phyloP scores from a whole-genome alignment of 495 filamentous ascomycete genomes.

The Xylona heveae region DNA sequence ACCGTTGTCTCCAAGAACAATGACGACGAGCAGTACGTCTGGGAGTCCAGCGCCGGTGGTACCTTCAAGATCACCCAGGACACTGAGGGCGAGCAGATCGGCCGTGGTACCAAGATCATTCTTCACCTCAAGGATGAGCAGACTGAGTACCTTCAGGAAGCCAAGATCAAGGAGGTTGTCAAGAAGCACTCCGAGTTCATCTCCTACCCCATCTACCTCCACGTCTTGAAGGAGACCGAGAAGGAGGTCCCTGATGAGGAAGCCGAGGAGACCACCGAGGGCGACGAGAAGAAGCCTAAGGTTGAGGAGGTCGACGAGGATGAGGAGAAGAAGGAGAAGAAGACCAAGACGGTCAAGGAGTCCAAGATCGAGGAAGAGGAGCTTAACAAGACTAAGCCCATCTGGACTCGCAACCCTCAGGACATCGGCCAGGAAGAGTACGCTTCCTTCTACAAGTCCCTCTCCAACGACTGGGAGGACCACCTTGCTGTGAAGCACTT shows the following conservation, averaged over 20 bases:
- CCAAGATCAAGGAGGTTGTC: constrained; percentile 99
- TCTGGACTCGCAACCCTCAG: constrained; percentile 95
- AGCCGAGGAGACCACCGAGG: constrained; percentile 51
- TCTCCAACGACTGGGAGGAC: constrained; percentile 99
- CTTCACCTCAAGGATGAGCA: constrained; percentile 99
- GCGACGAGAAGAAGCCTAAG: constrained; percentile 60
- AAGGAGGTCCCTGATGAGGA: constrained; percentile 97
- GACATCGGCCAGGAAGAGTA: constrained; percentile 97
- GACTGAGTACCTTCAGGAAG: constrained; percentile 92
- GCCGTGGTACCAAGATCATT: constrained; percentile 93
- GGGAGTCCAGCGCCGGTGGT: constrained; percentile 93
- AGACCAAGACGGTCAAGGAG: constrained; percentile 99
- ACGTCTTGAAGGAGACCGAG: constrained; percentile 97
- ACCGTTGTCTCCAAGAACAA: constrained; percentile 96
- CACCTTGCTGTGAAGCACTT: constrained; percentile 99
- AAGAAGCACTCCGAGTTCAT: constrained; percentile 99
- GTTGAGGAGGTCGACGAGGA: constrained; percentile 75
- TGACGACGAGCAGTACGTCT: constrained; percentile 99
- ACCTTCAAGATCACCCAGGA: constrained; percentile 89
- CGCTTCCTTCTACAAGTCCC: constrained; percentile 96
- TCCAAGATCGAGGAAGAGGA: constrained; percentile 96
- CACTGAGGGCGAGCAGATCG: constrained; percentile 73
- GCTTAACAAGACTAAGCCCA: constrained; percentile 99
- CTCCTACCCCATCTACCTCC: constrained; percentile 99
- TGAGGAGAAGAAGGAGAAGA: constrained; percentile 72